Evolutionary conservation across 768 basidiomycete genomes (phyloP), one percentile per base, ranked within the genome.

Genomic region (Lanmaoa rubissima): DNA sequence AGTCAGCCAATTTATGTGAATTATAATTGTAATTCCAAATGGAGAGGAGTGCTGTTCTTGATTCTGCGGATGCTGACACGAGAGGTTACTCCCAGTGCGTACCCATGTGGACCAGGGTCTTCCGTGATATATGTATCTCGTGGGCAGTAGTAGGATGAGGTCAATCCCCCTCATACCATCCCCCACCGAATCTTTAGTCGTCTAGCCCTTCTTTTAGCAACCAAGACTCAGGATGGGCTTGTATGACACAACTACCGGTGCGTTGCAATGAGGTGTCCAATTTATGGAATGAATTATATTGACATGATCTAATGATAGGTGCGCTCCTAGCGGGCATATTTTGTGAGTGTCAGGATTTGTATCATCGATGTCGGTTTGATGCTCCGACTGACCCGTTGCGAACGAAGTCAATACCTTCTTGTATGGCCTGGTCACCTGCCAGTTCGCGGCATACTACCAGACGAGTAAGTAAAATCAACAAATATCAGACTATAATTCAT

Each of bases 351-450:
- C 17, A 5, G 17, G 31, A 32, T 40, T 36, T 17, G 21, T 16
- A 35, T n/a, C n/a, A n/a, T n/a, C n/a, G n/a, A n/a, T 2, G 1
- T 38, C 1, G 9, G 10, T 38, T 31, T 32, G 24, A 4, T 16
- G 16, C 17, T 17, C n/a, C 4, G 5, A 5, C 26, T 56, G 46
- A 62, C 6, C 4, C 1, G 5, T 31, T n/a, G 4, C 21, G 10
- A 46, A 38, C 10, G 19, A 32, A 68, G 67, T 68, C 45, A 68
- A 68, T 38, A 68, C 67, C 26, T 66, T 53, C 41, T 59, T 79
- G 13, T 78, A 74, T 54, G 78, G 78, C 1, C 66, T 78, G 13
- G 78, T 79, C 57, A 68, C 69, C 2, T 76, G 73, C 61, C 76
- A 78, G 52, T 79, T 79, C 54, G 66, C 71, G 8, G 59, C 67